Conservation (phyloP, 805 yeast species). For the Deakozyma indianensis region DNA sequence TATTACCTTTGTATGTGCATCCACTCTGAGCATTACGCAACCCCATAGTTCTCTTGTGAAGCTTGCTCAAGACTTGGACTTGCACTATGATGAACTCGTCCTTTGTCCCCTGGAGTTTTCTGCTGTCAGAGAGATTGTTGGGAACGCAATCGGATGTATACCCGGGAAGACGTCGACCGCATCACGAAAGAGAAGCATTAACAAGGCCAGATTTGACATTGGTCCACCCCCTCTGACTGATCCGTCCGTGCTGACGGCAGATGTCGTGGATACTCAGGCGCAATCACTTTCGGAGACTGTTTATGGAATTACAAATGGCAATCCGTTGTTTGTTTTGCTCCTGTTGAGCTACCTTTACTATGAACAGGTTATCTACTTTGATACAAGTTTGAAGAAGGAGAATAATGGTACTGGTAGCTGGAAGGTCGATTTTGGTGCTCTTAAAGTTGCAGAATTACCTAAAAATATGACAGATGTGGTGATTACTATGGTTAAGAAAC, state of each 20-base stretch:
- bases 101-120: constrained; percentile 9
- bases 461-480: constrained; percentile 9
- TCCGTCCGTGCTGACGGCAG: background rate
- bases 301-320: constrained; percentile 14
- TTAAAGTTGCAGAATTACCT: constrained; percentile 5
- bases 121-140: constrained; percentile 11
- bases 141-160: constrained; percentile 3
- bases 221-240: background rate
- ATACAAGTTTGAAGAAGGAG: constrained; percentile 2
- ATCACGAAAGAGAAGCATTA: background rate
- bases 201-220: background rate
- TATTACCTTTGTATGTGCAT: constrained; percentile 17
- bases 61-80: constrained; percentile 12
- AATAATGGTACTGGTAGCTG: constrained; percentile 9
- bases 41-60: constrained; percentile 5
- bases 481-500: constrained; percentile 9
- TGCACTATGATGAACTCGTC: constrained; percentile 10
- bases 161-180: background rate
- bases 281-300: constrained; percentile 11
- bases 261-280: background rate
- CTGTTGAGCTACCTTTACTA: constrained; percentile 10
- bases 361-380: constrained; percentile 9
- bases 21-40: constrained; percentile 12
- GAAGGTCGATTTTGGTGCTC: constrained; percentile 11
- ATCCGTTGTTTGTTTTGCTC: constrained; percentile 9